Evolutionary conservation across 306 rosid genomes (phyloP).

Genomic region (Pueraria montana): DNA sequence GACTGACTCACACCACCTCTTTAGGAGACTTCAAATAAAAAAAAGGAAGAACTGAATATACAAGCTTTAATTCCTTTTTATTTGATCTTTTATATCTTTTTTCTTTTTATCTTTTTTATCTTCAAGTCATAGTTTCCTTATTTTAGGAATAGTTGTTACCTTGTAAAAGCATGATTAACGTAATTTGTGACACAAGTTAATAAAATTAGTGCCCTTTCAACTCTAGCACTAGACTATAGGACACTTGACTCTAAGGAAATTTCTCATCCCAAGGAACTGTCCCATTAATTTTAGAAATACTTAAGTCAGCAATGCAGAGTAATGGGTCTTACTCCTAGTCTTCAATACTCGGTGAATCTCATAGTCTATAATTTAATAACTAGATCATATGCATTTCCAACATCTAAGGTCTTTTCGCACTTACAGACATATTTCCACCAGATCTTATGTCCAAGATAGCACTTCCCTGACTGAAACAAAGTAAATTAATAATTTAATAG

Average conservation of each 20-base stretch:
- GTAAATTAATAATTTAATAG: conserved; percentile 43
- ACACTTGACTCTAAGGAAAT: neutral
- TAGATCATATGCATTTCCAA: conserved; percentile 15
- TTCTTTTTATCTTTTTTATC: too few relatives aligned
- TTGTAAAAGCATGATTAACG: too few relatives aligned
- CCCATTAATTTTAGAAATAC: neutral
- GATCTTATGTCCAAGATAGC: conserved; percentile 71
- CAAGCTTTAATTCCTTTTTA: too few relatives aligned
- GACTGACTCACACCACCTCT: too few relatives aligned
- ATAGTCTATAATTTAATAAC: conserved; percentile 15
- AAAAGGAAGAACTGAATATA: too few relatives aligned
- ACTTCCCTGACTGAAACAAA: conserved; percentile 91
- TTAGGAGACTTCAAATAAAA: too few relatives aligned
- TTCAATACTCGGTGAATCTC: neutral
- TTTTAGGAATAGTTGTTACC: too few relatives aligned
- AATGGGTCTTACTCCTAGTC: conserved; percentile 6
- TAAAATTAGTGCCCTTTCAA: too few relatives aligned
- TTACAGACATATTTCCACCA: conserved; percentile 92
- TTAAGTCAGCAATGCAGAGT: conserved; percentile 6
- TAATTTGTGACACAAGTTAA: too few relatives aligned
- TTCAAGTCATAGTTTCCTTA: too few relatives aligned
- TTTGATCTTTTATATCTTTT: too few relatives aligned
- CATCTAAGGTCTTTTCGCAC: conserved; percentile 50
- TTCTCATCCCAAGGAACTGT: neutral
- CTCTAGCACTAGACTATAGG: neutral